These are phyloP conservation scores for Thuja plicata DNA, from an alignment of 83 land plant species.

Conservation along the genomic window DNA sequence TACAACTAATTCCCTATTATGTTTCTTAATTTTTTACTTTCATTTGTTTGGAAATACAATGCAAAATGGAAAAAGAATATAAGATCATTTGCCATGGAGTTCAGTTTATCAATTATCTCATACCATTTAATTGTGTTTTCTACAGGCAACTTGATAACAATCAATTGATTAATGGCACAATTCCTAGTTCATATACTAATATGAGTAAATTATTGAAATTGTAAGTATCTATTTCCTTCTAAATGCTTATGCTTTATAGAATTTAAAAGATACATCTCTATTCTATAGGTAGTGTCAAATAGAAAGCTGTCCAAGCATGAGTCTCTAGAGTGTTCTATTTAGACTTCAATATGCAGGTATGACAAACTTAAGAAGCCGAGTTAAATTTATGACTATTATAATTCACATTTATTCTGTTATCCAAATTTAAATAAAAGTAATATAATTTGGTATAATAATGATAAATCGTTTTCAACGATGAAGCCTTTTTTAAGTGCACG, in stretches of 20 bases:
- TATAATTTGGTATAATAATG: neutral
- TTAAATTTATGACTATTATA: neutral
- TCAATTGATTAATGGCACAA: constrained; percentile 38
- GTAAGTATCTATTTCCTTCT: constrained; percentile 29
- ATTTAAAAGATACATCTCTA: neutral
- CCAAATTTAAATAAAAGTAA: neutral
- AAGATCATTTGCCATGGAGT: neutral
- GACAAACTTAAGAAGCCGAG: neutral
- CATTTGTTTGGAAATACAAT: neutral
- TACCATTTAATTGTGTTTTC: neutral
- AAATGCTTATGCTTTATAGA: neutral
- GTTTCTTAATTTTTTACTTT: neutral
- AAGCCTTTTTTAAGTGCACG: neutral
- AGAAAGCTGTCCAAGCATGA: neutral
- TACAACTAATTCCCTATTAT: neutral
- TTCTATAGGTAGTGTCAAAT: neutral
- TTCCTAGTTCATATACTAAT: constrained; percentile 54
- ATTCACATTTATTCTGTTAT: neutral
- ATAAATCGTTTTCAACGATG: neutral
- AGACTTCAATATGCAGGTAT: neutral
- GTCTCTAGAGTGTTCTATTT: neutral
- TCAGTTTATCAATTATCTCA: neutral
- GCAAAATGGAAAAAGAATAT: neutral
- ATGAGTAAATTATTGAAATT: constrained; percentile 38
- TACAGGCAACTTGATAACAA: constrained; percentile 76